phyloP scores from a whole-genome alignment of 768 basidiomycete species.

The Tricholoma hemisulphureum region DNA sequence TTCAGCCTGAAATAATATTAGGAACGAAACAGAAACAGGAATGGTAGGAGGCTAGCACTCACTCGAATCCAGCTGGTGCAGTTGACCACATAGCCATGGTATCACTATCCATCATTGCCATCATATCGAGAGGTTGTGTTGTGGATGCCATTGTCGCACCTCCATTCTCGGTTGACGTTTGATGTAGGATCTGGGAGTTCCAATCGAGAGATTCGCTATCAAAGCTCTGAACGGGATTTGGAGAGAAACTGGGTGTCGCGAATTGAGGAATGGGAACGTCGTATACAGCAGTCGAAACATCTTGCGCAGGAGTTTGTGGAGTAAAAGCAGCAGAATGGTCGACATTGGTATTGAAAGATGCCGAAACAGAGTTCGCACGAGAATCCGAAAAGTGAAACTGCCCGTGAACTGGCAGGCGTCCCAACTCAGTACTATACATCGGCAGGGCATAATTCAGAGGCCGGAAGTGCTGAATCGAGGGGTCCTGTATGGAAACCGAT shows the following conservation, averaged over 20 bases:
- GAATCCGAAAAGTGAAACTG: slow-evolving; percentile 39
- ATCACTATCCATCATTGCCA: slow-evolving; percentile 42
- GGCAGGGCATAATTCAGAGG: slow-evolving; percentile 41
- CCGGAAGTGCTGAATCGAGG: slow-evolving; percentile 9
- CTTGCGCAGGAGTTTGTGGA: neutral
- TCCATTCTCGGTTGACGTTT: neutral
- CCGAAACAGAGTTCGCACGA: slow-evolving; percentile 6
- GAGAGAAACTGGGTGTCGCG: neutral
- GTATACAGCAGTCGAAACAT: neutral
- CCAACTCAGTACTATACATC: slow-evolving; percentile 57
- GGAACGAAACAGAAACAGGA: neutral
- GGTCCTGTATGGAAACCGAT: slow-evolving; percentile 19
- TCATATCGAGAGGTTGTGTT: slow-evolving; percentile 7
- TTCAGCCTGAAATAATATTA: slow-evolving; percentile 29
- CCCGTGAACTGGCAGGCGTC: slow-evolving; percentile 49
- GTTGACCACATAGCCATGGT: slow-evolving; percentile 63
- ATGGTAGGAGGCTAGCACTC: no score
- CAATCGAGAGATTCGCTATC: neutral
- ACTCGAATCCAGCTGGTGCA: slow-evolving; percentile 62
- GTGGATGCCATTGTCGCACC: neutral
- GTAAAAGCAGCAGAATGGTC: neutral
- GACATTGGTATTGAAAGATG: neutral
- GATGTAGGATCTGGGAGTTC: neutral
- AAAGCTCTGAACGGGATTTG: neutral
- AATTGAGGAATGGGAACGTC: neutral